Percentiles rank a stretch among this genome's conserved stretches.
phyloP scores from a whole-genome alignment of 768 basidiomycete genomes.

The Gloeophyllum trabeum region DNA sequence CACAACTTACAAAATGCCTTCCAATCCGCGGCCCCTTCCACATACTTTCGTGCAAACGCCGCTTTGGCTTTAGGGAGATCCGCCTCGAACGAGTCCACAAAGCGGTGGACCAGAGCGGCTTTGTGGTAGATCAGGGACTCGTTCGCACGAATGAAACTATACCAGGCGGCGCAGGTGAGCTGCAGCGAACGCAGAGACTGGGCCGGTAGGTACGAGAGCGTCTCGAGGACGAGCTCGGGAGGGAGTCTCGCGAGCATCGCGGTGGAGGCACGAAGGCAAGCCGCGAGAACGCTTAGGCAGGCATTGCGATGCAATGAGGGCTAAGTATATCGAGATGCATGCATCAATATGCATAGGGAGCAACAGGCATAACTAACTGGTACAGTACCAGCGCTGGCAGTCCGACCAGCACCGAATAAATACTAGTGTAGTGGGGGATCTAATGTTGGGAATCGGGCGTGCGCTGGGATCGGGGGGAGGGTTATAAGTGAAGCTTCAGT shows the following conservation, averaged over 20 bases:
- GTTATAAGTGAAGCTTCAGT: no score
- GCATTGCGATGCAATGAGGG: no score
- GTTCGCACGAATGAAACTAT: constrained; percentile 33
- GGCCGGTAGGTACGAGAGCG: constrained; percentile 40
- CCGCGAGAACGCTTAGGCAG: no score
- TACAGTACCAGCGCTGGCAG: no score
- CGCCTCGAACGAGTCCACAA: constrained; percentile 19
- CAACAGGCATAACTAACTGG: no score
- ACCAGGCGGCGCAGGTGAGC: constrained; percentile 34
- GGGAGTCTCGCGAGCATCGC: constrained; percentile 36
- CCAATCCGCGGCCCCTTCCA: constrained; percentile 36
- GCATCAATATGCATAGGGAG: no score
- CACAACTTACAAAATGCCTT: constrained; percentile 43
- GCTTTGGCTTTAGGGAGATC: constrained; percentile 19
- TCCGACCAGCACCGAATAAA: no score
- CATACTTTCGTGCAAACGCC: constrained; percentile 21
- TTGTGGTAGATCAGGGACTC: constrained; percentile 43
- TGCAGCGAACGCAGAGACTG: constrained; percentile 24
- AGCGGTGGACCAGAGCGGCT: constrained; percentile 41
- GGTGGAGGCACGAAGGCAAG: no score
- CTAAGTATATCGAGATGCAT: no score
- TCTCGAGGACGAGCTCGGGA: constrained; percentile 39
- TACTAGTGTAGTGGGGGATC: no score
- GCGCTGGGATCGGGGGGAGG: no score
- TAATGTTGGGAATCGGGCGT: no score